A percentile compares a stretch with the other conserved stretches of the same genome.
phyloP scores from a whole-genome alignment of 2,329 filamentous ascomycete genomes.

The Fusarium illudens region DNA sequence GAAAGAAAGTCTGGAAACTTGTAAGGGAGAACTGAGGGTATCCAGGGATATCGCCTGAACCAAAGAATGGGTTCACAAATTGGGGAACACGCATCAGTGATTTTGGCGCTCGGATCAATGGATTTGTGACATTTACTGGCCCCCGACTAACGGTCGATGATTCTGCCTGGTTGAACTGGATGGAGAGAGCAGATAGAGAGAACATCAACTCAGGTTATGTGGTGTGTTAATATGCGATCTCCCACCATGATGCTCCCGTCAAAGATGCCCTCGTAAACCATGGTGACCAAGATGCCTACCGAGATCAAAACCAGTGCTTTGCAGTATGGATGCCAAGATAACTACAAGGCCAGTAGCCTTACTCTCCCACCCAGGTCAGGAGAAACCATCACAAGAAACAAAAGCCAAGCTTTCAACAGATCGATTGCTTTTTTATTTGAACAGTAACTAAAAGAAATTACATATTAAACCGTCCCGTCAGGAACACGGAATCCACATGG shows the following conservation, averaged over 20 bases:
- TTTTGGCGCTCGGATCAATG: not conserved
- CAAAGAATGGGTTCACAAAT: not conserved
- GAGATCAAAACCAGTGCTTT: fast-evolving
- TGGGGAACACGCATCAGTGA: not conserved
- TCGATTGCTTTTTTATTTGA: conserved; percentile 20
- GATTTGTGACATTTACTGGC: not conserved
- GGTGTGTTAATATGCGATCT: not conserved
- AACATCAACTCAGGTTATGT: not conserved
- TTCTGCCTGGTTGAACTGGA: not conserved
- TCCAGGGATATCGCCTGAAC: too few species aligned
- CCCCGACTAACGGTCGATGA: not conserved
- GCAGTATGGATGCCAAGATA: not conserved
- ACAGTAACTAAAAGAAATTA: conserved; percentile 21
- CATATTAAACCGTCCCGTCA: conserved; percentile 15
- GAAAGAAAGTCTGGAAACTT: too few species aligned
- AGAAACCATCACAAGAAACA: not conserved
- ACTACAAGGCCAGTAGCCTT: not conserved
- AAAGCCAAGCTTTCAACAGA: not conserved
- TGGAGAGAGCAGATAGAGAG: not conserved
- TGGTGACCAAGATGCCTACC: not conserved
- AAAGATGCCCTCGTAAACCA: not conserved
- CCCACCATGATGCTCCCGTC: not conserved
- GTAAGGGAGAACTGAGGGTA: not conserved
- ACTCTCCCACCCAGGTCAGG: not conserved
- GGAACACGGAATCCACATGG: not conserved